A percentile compares a stretch with the other conserved stretches of the same genome.
Evolutionary conservation across 75 land plant genomes (phyloP).

Genomic region (Larix kaempferi): DNA sequence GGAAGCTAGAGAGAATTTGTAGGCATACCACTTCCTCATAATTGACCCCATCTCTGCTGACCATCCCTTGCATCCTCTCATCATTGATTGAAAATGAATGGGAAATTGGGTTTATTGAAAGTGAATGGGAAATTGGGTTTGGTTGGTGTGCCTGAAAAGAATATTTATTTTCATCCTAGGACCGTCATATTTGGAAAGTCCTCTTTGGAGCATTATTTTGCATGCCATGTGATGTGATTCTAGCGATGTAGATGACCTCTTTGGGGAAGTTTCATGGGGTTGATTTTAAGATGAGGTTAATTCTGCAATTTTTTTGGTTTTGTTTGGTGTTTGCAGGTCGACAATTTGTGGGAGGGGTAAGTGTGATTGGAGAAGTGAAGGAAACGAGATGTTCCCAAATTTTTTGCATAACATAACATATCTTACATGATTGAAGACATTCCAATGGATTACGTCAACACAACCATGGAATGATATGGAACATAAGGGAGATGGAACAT

Average conservation of each 20-base stretch:
- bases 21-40: slow-evolving; percentile 76
- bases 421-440: slow-evolving; percentile 49
- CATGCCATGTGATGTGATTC: too few relatives aligned
- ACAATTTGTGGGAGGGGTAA: slow-evolving; percentile 45
- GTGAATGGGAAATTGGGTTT: slow-evolving; percentile 32
- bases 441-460: slow-evolving; percentile 46
- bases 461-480: slow-evolving; percentile 54
- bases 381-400: slow-evolving; percentile 83
- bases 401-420: slow-evolving; percentile 66
- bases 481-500: slow-evolving; percentile 56
- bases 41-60: slow-evolving; percentile 38
- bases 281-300: too few relatives aligned
- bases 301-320: too few relatives aligned
- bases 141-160: slow-evolving; percentile 36
- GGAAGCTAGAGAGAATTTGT: slow-evolving; percentile 78
- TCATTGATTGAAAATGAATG: too few relatives aligned
- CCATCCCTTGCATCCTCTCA: slow-evolving; percentile 24
- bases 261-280: too few relatives aligned
- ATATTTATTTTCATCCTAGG: not conserved
- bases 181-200: slow-evolving; percentile 16
- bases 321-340: slow-evolving; percentile 32
- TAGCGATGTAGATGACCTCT: too few relatives aligned
- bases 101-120: slow-evolving; percentile 30
- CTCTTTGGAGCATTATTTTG: too few relatives aligned
- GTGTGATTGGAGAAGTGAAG: slow-evolving; percentile 55